Conservation (phyloP, 305 asterid species). For the Ilex paraguariensis region DNA sequence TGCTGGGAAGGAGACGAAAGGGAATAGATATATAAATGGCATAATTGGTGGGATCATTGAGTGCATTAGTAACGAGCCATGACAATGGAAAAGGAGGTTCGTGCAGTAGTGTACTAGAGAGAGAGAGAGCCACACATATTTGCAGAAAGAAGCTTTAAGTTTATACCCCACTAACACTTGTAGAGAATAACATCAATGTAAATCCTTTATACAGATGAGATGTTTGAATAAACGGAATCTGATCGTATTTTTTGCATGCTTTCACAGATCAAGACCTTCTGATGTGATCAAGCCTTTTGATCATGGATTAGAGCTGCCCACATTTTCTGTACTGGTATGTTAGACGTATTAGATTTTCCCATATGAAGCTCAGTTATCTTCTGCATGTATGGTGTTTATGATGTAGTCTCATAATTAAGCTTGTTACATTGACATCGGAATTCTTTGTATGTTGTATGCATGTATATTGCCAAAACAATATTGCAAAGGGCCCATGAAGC, state of each 20-base stretch:
- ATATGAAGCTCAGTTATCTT: background rate
- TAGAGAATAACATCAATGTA: conserved; percentile 37
- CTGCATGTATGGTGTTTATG: background rate
- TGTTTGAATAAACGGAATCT: conserved; percentile 22
- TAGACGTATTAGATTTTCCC: background rate
- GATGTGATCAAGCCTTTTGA: background rate
- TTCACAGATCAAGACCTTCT: conserved; percentile 18
- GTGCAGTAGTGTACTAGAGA: conserved; percentile 22
- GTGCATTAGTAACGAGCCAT: conserved; percentile 20
- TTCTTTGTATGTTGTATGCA: conserved; percentile 7
- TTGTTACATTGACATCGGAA: background rate
- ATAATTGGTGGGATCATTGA: conserved; percentile 33
- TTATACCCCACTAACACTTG: conserved; percentile 49
- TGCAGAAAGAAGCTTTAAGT: conserved; percentile 60
- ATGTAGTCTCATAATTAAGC: conserved; percentile 1
- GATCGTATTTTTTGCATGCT: conserved; percentile 21
- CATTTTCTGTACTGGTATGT: background rate
- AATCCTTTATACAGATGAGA: conserved; percentile 23
- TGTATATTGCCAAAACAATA: background rate
- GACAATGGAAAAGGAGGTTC: conserved; percentile 40
- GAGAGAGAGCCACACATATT: conserved; percentile 37
- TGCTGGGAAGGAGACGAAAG: conserved; percentile 27
- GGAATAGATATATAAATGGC: conserved; percentile 47
- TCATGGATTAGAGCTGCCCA: background rate
- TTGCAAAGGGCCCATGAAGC: background rate